These are phyloP conservation scores for Zarea fungicola DNA, from an alignment of 2,329 filamentous ascomycete species.

Conservation along the genomic window DNA sequence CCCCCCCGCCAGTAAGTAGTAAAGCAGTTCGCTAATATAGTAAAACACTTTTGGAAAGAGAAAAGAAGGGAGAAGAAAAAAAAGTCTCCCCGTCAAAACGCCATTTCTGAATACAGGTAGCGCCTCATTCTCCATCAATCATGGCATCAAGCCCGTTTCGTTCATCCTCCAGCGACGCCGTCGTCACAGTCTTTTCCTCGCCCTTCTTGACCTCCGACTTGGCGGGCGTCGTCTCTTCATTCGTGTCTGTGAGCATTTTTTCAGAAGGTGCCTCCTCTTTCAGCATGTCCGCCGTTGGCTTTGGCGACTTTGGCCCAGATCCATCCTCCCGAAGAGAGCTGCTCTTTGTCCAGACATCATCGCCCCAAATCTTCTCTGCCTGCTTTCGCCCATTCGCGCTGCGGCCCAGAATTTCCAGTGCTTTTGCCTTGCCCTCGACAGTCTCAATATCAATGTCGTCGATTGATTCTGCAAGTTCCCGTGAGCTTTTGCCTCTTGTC, in stretches of 20 bases:
- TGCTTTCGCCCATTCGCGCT: conserved; percentile 46
- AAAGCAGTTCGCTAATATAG: too few relatives aligned
- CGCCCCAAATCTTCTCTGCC: conserved; percentile 47
- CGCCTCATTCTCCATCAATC: conserved; percentile 36
- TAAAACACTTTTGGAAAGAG: too few relatives aligned
- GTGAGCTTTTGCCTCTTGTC: conserved; percentile 13
- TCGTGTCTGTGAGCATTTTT: conserved; percentile 20
- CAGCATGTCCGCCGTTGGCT: not conserved
- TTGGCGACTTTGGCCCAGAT: not conserved
- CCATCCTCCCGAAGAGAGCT: conserved; percentile 18
- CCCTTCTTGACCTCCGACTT: conserved; percentile 40
- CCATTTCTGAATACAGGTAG: conserved; percentile 8
- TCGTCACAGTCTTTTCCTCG: conserved; percentile 28
- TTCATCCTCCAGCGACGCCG: conserved; percentile 40
- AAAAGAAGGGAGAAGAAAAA: too few relatives aligned
- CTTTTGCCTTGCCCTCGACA: conserved; percentile 43
- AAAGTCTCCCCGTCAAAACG: conserved; percentile 3
- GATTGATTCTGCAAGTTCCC: conserved; percentile 43
- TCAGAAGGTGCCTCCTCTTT: conserved; percentile 37
- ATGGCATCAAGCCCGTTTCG: conserved; percentile 43
- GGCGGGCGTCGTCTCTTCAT: not conserved
- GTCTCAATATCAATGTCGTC: conserved; percentile 41
- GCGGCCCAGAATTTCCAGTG: conserved; percentile 46
- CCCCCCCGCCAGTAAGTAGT: too few relatives aligned
- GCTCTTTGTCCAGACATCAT: conserved; percentile 39